Evolutionary conservation across 371 early-diverging fungal genomes (phyloP).

Genomic region (Circinella umbellata): DNA sequence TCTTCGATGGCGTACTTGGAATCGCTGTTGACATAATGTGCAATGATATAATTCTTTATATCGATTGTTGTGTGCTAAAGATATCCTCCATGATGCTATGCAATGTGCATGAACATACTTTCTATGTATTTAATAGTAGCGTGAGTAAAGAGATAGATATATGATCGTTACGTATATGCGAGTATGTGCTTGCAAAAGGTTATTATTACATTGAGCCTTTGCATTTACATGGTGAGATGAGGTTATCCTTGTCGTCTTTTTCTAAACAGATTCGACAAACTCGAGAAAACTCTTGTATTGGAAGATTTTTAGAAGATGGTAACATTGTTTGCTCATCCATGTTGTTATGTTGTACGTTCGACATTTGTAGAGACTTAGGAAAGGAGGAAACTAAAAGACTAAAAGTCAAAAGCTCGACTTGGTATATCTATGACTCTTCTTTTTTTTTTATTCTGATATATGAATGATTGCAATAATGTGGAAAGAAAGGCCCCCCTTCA

Average conservation of each 20-base stretch:
- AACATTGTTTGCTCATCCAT: not conserved
- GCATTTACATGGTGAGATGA: constrained; percentile 64
- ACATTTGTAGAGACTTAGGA: not conserved
- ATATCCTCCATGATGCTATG: constrained; percentile 56
- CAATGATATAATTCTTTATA: constrained; percentile 41
- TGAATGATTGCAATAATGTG: too few relatives aligned
- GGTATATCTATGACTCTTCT: too few relatives aligned
- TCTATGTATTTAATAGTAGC: constrained; percentile 16
- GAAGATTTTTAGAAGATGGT: not conserved
- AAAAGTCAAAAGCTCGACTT: too few relatives aligned
- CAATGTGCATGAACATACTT: constrained; percentile 67
- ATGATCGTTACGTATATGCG: not conserved
- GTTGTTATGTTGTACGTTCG: not conserved
- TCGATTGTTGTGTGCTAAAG: constrained; percentile 33
- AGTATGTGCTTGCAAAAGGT: not conserved
- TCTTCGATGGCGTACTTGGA: constrained; percentile 32
- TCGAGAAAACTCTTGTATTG: not conserved
- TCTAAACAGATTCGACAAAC: constrained; percentile 62
- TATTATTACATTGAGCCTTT: constrained; percentile 57
- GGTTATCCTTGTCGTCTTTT: constrained; percentile 40
- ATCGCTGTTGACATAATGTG: constrained; percentile 37
- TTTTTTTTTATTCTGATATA: too few relatives aligned
- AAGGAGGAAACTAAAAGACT: too few relatives aligned
- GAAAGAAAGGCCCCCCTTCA: too few relatives aligned
- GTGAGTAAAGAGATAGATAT: too few relatives aligned